Conservation (phyloP, 2,329 filamentous ascomycete genomes). For the Aspergillus uvarum region DNA sequence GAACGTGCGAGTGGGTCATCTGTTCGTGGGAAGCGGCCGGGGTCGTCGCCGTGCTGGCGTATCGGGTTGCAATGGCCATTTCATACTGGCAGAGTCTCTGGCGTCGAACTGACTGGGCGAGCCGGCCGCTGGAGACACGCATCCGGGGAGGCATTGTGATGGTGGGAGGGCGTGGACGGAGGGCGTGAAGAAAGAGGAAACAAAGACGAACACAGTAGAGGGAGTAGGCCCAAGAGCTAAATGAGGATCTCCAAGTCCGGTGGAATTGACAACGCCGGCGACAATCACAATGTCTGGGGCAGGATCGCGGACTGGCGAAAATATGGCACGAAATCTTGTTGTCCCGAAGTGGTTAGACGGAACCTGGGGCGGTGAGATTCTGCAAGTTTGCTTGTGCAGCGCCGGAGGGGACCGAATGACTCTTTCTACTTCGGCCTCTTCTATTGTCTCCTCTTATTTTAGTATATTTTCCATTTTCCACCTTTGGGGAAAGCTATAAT, state of each 20-base stretch:
- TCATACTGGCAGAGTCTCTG: slow-evolving; percentile 41
- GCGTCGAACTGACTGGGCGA: slow-evolving; percentile 38
- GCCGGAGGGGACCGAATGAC: slow-evolving; percentile 15
- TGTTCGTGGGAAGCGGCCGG: slow-evolving; percentile 55
- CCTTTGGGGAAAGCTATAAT: neutral
- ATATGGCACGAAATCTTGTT: slow-evolving; percentile 20
- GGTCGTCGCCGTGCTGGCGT: slow-evolving; percentile 46
- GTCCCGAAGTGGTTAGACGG: slow-evolving; percentile 18
- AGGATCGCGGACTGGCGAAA: slow-evolving; percentile 13
- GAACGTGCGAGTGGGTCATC: slow-evolving; percentile 43
- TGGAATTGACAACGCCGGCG: slow-evolving; percentile 10
- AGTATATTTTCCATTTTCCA: neutral
- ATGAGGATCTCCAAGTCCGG: neutral
- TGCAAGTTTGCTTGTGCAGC: slow-evolving; percentile 11
- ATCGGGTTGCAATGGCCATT: slow-evolving; percentile 39
- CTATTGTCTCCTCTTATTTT: neutral
- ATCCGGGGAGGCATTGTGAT: slow-evolving; percentile 56
- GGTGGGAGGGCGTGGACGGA: slow-evolving; percentile 8
- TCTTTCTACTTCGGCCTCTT: neutral
- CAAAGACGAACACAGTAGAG: neutral
- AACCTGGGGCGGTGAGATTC: slow-evolving; percentile 23
- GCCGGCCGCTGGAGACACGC: slow-evolving; percentile 40
- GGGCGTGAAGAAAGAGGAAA: neutral
- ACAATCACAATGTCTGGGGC: slow-evolving; percentile 6
- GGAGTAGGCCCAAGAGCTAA: neutral